Conservation (phyloP, 1,284 basidiomycete genomes). For the Anthracocystis walkeri region DNA sequence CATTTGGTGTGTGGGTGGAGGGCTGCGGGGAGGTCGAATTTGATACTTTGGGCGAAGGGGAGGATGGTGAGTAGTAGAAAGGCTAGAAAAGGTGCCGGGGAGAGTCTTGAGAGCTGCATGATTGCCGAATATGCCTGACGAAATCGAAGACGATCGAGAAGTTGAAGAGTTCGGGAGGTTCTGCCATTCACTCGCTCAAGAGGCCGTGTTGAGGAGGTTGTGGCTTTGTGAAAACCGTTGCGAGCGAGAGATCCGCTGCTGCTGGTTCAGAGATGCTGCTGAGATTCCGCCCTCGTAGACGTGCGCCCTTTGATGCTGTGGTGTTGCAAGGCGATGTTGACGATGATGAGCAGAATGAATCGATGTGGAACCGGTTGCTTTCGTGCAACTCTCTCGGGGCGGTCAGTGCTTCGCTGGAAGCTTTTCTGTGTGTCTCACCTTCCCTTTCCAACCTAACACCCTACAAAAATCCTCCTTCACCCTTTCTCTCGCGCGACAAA, state of each 20-base stretch:
- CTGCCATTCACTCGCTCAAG: neutral
- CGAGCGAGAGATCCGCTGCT: neutral
- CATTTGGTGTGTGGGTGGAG: slow-evolving; percentile 58
- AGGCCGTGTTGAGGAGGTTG: slow-evolving; percentile 1
- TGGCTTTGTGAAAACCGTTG: no score
- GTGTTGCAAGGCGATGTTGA: neutral
- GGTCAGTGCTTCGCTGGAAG: slow-evolving; percentile 42
- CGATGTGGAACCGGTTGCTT: neutral
- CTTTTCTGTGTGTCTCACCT: slow-evolving; percentile 28
- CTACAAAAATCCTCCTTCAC: no score
- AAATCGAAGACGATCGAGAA: no score
- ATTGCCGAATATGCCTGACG: neutral
- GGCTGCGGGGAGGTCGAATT: slow-evolving; percentile 61
- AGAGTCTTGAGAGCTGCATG: slow-evolving; percentile 5
- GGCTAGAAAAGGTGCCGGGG: slow-evolving; percentile 14
- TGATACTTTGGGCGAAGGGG: slow-evolving; percentile 51
- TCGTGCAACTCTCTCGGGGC: neutral
- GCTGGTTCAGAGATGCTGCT: neutral
- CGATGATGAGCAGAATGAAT: neutral
- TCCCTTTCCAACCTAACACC: slow-evolving; percentile 2
- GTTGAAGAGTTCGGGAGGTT: neutral
- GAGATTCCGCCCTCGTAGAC: neutral
- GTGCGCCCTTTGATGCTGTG: neutral
- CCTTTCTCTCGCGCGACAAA: slow-evolving; percentile 25
- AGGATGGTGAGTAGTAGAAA: slow-evolving; percentile 14